A percentile compares a stretch with the other conserved stretches of the same genome.
Evolutionary conservation across 495 filamentous ascomycete species (phyloP).

Genomic region (Penicillium steckii): DNA sequence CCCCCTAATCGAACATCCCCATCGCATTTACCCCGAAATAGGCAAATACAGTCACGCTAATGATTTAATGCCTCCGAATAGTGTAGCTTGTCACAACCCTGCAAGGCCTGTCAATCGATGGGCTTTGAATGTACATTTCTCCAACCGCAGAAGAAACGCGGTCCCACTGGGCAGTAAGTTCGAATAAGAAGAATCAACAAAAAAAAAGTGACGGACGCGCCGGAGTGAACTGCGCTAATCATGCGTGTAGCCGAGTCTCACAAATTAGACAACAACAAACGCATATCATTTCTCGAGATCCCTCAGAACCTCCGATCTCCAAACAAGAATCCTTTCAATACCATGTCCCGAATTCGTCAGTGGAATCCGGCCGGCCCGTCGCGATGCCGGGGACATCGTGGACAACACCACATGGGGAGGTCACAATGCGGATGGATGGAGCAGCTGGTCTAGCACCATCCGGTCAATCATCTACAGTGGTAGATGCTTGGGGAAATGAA

Average conservation of each 20-base stretch:
- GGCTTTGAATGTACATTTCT: slow-evolving; percentile 47
- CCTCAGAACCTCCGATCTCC: slow-evolving; percentile 10
- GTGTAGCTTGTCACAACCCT: slow-evolving; percentile 43
- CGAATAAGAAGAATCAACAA: too few relatives aligned
- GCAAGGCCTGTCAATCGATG: slow-evolving; percentile 37
- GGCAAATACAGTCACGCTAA: too few relatives aligned
- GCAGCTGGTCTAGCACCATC: slow-evolving; percentile 19
- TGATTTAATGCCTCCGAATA: slow-evolving; percentile 19
- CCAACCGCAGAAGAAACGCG: slow-evolving; percentile 44
- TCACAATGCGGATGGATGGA: slow-evolving; percentile 24
- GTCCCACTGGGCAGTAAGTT: slow-evolving; percentile 43
- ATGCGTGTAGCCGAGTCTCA: slow-evolving; percentile 31
- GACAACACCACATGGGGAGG: slow-evolving; percentile 19
- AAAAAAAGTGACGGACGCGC: not conserved
- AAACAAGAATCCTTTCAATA: slow-evolving; percentile 23
- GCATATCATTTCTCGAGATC: slow-evolving; percentile 13
- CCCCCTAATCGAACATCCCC: too few relatives aligned
- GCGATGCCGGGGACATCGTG: slow-evolving; percentile 22
- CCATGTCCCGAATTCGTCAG: slow-evolving; percentile 18
- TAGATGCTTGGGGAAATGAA: slow-evolving; percentile 24
- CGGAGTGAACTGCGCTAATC: slow-evolving; percentile 5
- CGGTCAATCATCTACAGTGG: slow-evolving; percentile 14
- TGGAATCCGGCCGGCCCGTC: slow-evolving; percentile 17
- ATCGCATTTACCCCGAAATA: too few relatives aligned
- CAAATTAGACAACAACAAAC: slow-evolving; percentile 45